A percentile compares a stretch with the other conserved stretches of the same genome.
Conservation (phyloP, 2,329 filamentous ascomycete genomes). For the Colletotrichum destructivum region DNA sequence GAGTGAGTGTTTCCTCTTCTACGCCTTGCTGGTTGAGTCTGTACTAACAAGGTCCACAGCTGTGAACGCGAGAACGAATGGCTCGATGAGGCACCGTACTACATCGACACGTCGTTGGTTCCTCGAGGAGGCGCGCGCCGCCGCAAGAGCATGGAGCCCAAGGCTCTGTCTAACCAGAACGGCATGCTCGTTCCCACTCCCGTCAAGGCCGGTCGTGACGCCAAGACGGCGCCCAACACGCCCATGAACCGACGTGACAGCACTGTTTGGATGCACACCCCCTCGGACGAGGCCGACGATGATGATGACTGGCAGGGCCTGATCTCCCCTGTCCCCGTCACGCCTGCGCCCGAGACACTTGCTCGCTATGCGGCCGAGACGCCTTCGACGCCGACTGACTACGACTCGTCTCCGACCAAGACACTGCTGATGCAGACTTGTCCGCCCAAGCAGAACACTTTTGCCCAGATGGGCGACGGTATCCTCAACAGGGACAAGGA, state of each 20-base stretch:
- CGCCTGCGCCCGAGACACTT: constrained; percentile 69
- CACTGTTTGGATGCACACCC: constrained; percentile 69
- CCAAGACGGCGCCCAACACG: constrained; percentile 61
- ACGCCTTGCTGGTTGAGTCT: background rate
- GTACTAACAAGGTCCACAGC: constrained; percentile 55
- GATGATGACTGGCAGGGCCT: constrained; percentile 61
- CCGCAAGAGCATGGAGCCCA: constrained; percentile 87
- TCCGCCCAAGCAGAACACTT: constrained; percentile 63
- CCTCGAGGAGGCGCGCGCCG: constrained; percentile 80
- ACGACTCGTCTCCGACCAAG: constrained; percentile 55
- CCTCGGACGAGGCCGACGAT: constrained; percentile 60
- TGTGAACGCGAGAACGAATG: constrained; percentile 84
- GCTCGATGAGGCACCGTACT: constrained; percentile 81
- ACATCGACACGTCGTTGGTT: constrained; percentile 76
- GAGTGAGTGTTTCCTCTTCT: constrained; percentile 73
- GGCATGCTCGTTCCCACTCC: constrained; percentile 69
- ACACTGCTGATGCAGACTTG: constrained; percentile 67
- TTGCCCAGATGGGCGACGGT: constrained; percentile 59
- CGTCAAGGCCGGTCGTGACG: constrained; percentile 49
- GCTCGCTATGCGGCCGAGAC: constrained; percentile 67
- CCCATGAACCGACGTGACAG: constrained; percentile 69
- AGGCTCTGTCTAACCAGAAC: constrained; percentile 77
- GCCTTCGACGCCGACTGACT: constrained; percentile 53
- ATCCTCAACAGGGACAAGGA: constrained; percentile 68
- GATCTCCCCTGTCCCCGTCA: constrained; percentile 71